Conservation (phyloP, 148 eudicot species). For the Chenopodium suecicum region DNA sequence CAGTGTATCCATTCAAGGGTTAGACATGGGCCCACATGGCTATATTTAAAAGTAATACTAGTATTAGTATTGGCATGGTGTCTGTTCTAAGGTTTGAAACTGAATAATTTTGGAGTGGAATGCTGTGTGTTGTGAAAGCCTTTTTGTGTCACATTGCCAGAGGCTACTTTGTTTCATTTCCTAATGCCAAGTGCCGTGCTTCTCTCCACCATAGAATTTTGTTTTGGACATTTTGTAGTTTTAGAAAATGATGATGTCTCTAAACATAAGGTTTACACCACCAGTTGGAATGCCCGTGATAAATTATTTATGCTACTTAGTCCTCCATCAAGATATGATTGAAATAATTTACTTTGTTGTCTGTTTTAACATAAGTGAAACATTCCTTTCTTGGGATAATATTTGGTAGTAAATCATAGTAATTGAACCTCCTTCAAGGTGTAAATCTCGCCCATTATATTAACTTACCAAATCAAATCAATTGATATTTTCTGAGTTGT, state of each 20-base stretch:
- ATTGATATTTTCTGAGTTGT: background rate
- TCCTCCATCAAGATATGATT: too few species aligned
- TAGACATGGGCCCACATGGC: background rate
- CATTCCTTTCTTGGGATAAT: too few species aligned
- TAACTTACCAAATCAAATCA: too few species aligned
- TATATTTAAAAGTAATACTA: background rate
- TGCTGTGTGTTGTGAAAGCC: background rate
- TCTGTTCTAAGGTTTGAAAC: background rate
- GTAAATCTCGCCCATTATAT: too few species aligned
- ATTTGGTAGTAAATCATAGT: too few species aligned
- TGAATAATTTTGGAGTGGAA: background rate
- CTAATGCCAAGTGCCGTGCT: background rate
- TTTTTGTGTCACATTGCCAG: background rate
- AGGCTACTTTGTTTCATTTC: background rate
- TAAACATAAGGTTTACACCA: too few species aligned
- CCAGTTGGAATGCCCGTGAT: too few species aligned
- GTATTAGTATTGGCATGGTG: background rate
- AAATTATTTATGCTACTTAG: too few species aligned
- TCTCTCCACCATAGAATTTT: background rate
- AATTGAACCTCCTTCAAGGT: too few species aligned
- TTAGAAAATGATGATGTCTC: too few species aligned
- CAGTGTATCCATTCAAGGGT: background rate
- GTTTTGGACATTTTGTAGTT: background rate
- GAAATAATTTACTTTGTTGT: too few species aligned
- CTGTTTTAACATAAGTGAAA: too few species aligned